A percentile compares a stretch with the other conserved stretches of the same genome.
These are phyloP conservation scores for Epichloe baconii DNA, from an alignment of 2,329 filamentous ascomycete genomes.

Conservation along the genomic window DNA sequence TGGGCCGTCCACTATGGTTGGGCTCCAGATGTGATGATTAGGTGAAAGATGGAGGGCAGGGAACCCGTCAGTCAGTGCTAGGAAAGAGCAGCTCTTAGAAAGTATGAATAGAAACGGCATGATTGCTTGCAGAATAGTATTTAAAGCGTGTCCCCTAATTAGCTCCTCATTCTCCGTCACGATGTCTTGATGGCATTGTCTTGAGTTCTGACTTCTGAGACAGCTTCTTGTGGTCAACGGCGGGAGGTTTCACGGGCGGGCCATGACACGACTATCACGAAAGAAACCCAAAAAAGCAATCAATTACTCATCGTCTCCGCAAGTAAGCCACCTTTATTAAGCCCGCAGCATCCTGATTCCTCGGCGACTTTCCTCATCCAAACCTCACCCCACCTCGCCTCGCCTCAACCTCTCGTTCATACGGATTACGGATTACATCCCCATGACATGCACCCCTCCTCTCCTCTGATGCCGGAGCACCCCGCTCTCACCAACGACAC, in stretches of 20 bases:
- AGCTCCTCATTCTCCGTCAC: too few species aligned
- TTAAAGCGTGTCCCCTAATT: too few species aligned
- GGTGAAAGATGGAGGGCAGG: neutral
- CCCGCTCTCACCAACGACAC: slow-evolving; percentile 33
- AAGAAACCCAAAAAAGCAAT: neutral
- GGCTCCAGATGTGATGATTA: too few species aligned
- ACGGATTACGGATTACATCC: neutral
- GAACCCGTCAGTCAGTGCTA: neutral
- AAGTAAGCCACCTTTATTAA: neutral
- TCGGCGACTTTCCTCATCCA: too few species aligned
- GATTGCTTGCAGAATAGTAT: neutral
- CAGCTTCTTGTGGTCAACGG: too few species aligned
- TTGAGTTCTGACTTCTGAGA: too few species aligned
- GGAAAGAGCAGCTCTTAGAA: neutral
- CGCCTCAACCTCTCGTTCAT: neutral
- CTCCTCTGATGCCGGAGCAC: slow-evolving; percentile 28
- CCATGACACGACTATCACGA: too few species aligned
- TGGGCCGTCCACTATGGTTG: neutral
- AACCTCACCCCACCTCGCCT: neutral
- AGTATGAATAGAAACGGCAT: neutral
- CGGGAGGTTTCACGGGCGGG: too few species aligned
- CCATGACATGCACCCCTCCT: slow-evolving; percentile 17
- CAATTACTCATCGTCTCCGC: neutral
- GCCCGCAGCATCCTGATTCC: neutral
- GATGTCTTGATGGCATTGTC: too few species aligned